These are phyloP conservation scores for Pyricularia pennisetigena DNA, from an alignment of 2,329 filamentous ascomycete species.

Conservation along the genomic window DNA sequence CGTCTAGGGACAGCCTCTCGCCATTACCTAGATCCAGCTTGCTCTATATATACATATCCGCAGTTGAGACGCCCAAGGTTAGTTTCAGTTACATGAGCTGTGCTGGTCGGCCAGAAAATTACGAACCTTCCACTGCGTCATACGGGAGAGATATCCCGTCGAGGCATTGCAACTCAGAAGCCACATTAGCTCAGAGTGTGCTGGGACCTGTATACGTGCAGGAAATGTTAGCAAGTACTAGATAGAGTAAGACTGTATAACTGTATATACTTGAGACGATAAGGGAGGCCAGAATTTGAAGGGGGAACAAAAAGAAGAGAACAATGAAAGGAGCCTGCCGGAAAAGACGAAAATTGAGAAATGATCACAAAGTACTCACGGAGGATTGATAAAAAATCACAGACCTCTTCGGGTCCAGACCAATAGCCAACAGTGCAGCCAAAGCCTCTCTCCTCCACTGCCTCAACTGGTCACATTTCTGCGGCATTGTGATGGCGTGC, in stretches of 20 bases:
- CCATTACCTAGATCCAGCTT: background rate
- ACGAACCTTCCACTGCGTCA: conserved; percentile 96
- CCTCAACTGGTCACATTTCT: conserved; percentile 51
- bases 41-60: background rate
- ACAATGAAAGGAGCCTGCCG: background rate
- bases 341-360: conserved; percentile 62
- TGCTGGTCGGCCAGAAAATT: background rate
- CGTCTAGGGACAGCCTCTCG: conserved; percentile 53
- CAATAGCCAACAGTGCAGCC: conserved; percentile 73
- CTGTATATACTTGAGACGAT: background rate
- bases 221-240: background rate
- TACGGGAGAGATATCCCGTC: conserved; percentile 89
- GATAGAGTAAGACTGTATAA: background rate
- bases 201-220: conserved; percentile 44
- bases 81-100: background rate
- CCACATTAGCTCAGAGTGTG: conserved; percentile 93
- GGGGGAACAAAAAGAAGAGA: background rate
- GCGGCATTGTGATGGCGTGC: conserved; percentile 79
- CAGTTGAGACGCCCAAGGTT: background rate
- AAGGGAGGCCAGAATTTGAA: background rate
- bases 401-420: conserved; percentile 66
- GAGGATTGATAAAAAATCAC: conserved; percentile 76
- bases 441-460: conserved; percentile 63
- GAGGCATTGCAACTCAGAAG: conserved; percentile 86
- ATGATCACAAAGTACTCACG: conserved; percentile 65